These are phyloP conservation scores for Populus tomentosa DNA, from an alignment of 441 rosid genomes.

Conservation along the genomic window DNA sequence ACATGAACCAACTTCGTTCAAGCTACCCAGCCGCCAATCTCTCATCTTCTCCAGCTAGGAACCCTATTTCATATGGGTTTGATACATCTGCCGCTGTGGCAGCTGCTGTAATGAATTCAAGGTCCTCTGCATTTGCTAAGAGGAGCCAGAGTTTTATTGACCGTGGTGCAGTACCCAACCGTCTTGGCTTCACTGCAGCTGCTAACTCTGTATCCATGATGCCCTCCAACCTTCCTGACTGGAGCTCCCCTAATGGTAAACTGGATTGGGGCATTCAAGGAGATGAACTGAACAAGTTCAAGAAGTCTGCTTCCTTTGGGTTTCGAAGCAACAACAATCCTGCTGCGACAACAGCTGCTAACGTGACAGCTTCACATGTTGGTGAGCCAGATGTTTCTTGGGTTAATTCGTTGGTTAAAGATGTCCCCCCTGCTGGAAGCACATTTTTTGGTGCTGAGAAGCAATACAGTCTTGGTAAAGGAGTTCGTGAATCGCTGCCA, in stretches of 20 bases:
- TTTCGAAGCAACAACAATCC: no score
- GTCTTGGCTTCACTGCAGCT: constrained; percentile 39
- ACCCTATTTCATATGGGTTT: constrained; percentile 45
- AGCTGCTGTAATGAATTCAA: constrained; percentile 83
- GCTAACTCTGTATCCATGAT: constrained; percentile 36
- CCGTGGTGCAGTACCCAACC: constrained; percentile 42
- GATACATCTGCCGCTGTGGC: constrained; percentile 85
- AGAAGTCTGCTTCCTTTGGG: no score
- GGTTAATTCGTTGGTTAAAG: no score
- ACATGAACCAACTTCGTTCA: constrained; percentile 59
- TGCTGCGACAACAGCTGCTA: no score
- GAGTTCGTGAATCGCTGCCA: no score
- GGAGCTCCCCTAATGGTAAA: constrained; percentile 79
- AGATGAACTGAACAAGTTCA: constrained; percentile 74
- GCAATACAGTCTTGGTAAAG: no score
- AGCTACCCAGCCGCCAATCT: constrained; percentile 46
- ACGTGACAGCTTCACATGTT: no score
- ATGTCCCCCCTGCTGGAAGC: no score
- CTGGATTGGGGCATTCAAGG: constrained; percentile 85
- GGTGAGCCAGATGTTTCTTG: no score
- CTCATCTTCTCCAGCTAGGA: constrained; percentile 51
- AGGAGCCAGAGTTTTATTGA: constrained; percentile 86
- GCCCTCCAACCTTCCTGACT: constrained; percentile 51
- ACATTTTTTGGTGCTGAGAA: no score
- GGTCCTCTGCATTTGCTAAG: constrained; percentile 73